Evolutionary conservation across 1,284 basidiomycete species (phyloP), one percentile per base, ranked within the genome.

Genomic region (Blastosporella zonata): DNA sequence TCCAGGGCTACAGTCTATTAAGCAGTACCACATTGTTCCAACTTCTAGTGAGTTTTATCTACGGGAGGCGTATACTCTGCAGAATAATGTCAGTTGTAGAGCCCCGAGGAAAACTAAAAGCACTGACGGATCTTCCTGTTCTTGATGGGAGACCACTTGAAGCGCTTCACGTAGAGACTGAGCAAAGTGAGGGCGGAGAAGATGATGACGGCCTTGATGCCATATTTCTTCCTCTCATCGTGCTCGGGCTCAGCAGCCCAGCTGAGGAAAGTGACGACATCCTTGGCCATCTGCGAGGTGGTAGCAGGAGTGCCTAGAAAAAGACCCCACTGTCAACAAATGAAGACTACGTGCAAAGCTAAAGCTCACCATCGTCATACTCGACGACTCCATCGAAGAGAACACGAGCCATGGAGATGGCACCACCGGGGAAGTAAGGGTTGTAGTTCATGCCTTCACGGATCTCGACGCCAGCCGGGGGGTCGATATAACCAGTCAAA

Each of bases 241-340:
- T 96, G 92, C 71, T 99, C 97, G 22, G 97, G 97, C 71, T 99
- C 97, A 51, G 96, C 82, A 36, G 91, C 90, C 93, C 93, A 97
- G 72, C 82, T 83, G 52, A 99, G 74, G 87, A 99, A 99, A 2
- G 90, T 93, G 34, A 84, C 83, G 43, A 99, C 94, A 63, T 99
- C 97, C 82, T 99, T 99, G 59, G 97, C 95, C 94, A 99, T 96
- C 71, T 99, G 97, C n/a, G 92, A 91, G 8, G 94, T 90, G 42
- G 96, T 99, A 9, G 96, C 92, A 8, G 96, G 93, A 4, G 97
- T 99, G 48, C 91, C 93, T 91, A 13, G 50, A 18, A 47, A 20
- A 38, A 52, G 21, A 29, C 43, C 20, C 18, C n/a, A 17, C 10
- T n/a, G 36, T 47, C 31, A 39, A 36, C 9, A 10, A 13, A 2